A percentile compares a stretch with the other conserved stretches of the same genome.
Conservation (phyloP, 2,329 filamentous ascomycete species). For the Aquanectria penicillioides region DNA sequence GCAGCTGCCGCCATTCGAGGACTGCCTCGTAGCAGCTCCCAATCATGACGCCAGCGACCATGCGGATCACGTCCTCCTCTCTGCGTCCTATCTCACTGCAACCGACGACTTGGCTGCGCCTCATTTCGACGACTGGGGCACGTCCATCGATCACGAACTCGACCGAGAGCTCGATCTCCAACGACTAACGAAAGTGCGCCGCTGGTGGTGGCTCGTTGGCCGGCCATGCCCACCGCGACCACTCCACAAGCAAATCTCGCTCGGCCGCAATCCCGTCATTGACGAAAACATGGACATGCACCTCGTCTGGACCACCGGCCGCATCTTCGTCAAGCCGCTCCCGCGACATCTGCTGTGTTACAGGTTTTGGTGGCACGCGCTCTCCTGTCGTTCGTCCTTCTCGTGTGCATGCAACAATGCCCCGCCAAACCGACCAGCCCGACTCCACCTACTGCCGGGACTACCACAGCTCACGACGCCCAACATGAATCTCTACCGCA, state of each 20-base stretch:
- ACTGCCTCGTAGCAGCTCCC: neutral
- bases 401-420: neutral
- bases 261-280: neutral
- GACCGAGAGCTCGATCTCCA: neutral
- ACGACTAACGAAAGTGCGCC: neutral
- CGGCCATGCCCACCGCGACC: neutral
- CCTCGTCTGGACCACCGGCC: conserved; percentile 38
- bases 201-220: neutral
- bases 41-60: neutral
- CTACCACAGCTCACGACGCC: neutral
- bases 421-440: neutral
- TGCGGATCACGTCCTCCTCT: neutral
- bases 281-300: conserved; percentile 44
- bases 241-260: neutral
- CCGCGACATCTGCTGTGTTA: conserved; percentile 44
- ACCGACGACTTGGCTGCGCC: neutral
- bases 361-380: conserved; percentile 1
- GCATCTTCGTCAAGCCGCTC: conserved; percentile 48
- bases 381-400: neutral
- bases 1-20: neutral
- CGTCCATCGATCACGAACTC: no score
- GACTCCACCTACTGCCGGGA: neutral
- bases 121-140: neutral
- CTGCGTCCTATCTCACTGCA: neutral
- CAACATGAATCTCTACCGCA: no score